Evolutionary conservation across 208 protist species (phyloP), one percentile per base, ranked within the genome.

Genomic region (Trypanosoma avium): DNA sequence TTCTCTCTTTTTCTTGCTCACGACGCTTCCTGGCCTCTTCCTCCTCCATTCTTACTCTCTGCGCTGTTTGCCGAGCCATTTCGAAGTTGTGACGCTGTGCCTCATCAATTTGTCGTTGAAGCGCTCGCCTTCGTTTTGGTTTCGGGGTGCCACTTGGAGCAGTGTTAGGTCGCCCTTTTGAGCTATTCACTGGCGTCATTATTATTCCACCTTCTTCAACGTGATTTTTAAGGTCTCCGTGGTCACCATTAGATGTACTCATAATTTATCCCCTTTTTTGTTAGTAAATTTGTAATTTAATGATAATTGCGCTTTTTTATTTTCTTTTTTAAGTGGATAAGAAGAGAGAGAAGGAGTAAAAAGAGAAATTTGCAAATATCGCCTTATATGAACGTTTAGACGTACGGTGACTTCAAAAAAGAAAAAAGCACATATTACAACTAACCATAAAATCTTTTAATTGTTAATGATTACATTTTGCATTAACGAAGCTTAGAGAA

Each of bases 401-500:
- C 4, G 17, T n/a, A 42, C 33, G 17, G 7, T 15, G 17, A 42
- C 1, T n/a, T 1, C 1, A 42, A 42, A 42, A 42, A 42, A 8
- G 17, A 42, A 1, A 42, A 42, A 42, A 42, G 36, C 12, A 42
- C 2, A 3, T 46, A 10, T 12, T 22, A 24, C 3, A 13, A 26
- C 30, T 4, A 32, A 24, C 22, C 0, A 3, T 30, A 17, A n/a
- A 52, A 32, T 24, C 47, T 24, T n/a, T 50, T 50, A 22, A 10
- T 50, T 9, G 2, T 9, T 42, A 13, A n/a, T 32, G 10, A 1
- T 2, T 42, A n/a, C 32, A 26, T 42, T 2, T 1, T 10, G 32
- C 29, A 3, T 92, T 92, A 95, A 55, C 84, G 84, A 27, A 95
- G 87, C 86, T 97, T 97, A 64, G 55, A 76, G 82, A 94, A 97